phyloP scores from a whole-genome alignment of 2,329 filamentous ascomycete genomes.

The Colletotrichum spaethianum region DNA sequence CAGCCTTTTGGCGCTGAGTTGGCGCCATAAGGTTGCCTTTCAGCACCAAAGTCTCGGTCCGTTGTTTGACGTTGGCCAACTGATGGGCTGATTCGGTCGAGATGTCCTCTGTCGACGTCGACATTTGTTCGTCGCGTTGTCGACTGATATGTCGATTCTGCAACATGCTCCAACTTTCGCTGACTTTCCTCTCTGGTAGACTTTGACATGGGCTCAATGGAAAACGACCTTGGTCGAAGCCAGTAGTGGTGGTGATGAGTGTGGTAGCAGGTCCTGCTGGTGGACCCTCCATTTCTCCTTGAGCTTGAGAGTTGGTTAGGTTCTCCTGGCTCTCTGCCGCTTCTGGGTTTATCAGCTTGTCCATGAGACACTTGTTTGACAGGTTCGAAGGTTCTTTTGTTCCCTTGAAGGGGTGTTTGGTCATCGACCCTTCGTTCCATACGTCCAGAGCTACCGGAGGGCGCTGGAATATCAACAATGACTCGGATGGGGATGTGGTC shows the following conservation, averaged over 20 bases:
- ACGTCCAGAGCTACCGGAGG: conserved; percentile 43
- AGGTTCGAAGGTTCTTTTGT: neutral
- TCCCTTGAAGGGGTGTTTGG: neutral
- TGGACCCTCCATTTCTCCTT: neutral
- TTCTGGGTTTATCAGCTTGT: neutral
- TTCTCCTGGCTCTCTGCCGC: neutral
- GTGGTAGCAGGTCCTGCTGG: conserved; percentile 63
- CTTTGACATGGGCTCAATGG: conserved; percentile 15
- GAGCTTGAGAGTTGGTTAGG: neutral
- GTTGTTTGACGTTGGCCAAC: conserved; percentile 10
- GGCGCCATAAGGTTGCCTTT: neutral
- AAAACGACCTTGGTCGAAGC: conserved; percentile 54
- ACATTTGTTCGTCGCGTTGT: conserved; percentile 16
- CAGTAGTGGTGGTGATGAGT: conserved; percentile 76
- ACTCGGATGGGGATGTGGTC: conserved; percentile 55
- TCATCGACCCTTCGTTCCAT: conserved; percentile 32
- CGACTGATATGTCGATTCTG: conserved; percentile 27
- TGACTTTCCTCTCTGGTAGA: conserved; percentile 5
- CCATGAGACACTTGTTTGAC: neutral
- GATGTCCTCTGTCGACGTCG: conserved; percentile 33
- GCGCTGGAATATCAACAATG: conserved; percentile 48
- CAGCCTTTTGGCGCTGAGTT: conserved; percentile 14
- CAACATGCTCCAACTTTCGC: conserved; percentile 26
- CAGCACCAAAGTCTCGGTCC: neutral
- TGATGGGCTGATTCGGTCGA: conserved; percentile 12